These are phyloP conservation scores for Talaromyces sp. DNA, from an alignment of 2,329 filamentous ascomycete species.

Conservation along the genomic window DNA sequence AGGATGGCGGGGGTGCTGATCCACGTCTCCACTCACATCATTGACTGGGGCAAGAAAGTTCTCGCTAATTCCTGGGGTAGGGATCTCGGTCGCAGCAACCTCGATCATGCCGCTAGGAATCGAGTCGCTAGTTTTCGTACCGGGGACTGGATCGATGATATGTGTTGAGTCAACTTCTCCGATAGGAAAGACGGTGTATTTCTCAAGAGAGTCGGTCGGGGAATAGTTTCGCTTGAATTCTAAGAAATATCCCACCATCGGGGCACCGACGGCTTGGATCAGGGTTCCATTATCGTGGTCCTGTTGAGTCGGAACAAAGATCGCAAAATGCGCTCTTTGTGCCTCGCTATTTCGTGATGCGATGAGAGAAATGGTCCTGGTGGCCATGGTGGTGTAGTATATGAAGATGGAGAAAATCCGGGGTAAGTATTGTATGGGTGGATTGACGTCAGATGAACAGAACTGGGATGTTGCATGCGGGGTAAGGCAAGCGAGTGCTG, in stretches of 20 bases:
- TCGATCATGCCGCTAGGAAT: conserved; percentile 30
- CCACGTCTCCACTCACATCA: conserved; percentile 25
- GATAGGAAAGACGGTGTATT: conserved; percentile 21
- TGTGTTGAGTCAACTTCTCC: conserved; percentile 25
- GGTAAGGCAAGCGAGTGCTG: background rate
- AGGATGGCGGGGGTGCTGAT: too few relatives aligned
- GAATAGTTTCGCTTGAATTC: conserved; percentile 35
- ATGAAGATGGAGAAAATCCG: background rate
- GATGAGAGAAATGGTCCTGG: conserved; percentile 28
- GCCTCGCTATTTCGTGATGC: conserved; percentile 23
- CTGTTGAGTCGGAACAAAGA: conserved; percentile 30
- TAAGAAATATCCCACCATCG: conserved; percentile 34
- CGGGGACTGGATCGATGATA: conserved; percentile 21
- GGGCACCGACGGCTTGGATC: conserved; percentile 37
- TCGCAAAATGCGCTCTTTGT: conserved; percentile 34
- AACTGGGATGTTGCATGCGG: background rate
- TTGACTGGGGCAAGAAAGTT: conserved; percentile 41
- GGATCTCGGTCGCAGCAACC: conserved; percentile 29
- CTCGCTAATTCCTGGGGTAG: conserved; percentile 32
- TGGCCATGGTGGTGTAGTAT: conserved; percentile 18
- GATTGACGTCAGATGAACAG: background rate
- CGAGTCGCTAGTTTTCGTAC: conserved; percentile 16
- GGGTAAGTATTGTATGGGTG: background rate
- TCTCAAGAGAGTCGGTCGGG: conserved; percentile 11
- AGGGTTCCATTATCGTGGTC: conserved; percentile 25